Evolutionary conservation across 257 asterid genomes (phyloP).

Genomic region (Nemophila menziesii): DNA sequence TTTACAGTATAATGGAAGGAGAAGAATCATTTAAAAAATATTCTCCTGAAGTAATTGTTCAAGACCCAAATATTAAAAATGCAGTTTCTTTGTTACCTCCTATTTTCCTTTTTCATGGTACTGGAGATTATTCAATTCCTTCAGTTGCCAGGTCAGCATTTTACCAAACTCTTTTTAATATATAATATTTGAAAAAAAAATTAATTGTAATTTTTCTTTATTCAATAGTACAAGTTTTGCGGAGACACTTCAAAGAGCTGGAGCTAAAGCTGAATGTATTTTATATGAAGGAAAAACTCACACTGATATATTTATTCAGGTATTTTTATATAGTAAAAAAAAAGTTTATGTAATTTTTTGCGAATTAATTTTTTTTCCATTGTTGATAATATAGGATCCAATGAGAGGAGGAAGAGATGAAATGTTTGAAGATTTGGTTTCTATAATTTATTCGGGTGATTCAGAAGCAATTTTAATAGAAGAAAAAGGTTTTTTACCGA

Average conservation of each 20-base stretch:
- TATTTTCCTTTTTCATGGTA: constrained; percentile 76
- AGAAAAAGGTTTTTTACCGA: constrained; percentile 47
- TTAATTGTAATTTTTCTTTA: too few relatives aligned
- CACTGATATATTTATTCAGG: constrained; percentile 94
- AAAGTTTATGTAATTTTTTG: neutral
- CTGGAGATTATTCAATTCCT: constrained; percentile 89
- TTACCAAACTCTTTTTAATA: neutral
- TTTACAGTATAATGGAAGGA: constrained; percentile 88
- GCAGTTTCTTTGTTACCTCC: constrained; percentile 78
- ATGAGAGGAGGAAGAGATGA: constrained; percentile 91
- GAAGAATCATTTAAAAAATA: constrained; percentile 59
- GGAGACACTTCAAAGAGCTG: constrained; percentile 56
- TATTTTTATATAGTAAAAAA: constrained; percentile 6
- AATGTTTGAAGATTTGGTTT: constrained; percentile 62
- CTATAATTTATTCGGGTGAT: constrained; percentile 58
- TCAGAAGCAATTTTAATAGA: constrained; percentile 52
- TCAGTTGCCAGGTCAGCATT: constrained; percentile 53
- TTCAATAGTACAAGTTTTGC: constrained; percentile 56
- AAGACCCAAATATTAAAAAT: constrained; percentile 40
- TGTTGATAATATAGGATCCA: constrained; percentile 54
- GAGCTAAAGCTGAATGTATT: constrained; percentile 67
- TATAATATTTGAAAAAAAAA: neutral
- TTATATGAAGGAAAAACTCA: constrained; percentile 92
- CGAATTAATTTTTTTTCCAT: neutral
- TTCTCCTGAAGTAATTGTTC: constrained; percentile 75